These are phyloP conservation scores for Colletotrichum sp. DNA, from an alignment of 2,329 filamentous ascomycete genomes.

Conservation along the genomic window DNA sequence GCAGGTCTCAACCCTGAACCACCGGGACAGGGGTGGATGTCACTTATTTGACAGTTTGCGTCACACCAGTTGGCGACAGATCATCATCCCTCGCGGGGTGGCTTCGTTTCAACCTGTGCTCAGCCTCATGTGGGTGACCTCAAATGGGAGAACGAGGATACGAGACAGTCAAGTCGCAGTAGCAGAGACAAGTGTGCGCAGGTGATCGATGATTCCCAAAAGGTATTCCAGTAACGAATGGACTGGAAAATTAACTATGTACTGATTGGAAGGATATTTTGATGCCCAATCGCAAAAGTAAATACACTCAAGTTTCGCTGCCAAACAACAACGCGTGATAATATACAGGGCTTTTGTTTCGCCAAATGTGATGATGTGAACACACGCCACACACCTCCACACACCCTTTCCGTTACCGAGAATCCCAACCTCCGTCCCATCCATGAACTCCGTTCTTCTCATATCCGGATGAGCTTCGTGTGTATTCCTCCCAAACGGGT, in stretches of 20 bases:
- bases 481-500: not conserved
- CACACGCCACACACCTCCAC: not conserved
- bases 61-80: not conserved
- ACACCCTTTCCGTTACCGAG: not conserved
- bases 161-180: not conserved
- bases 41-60: not conserved
- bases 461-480: not conserved
- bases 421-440: not conserved
- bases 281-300: not conserved
- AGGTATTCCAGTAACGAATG: not conserved
- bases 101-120: conserved; percentile 5
- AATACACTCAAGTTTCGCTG: not conserved
- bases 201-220: not conserved
- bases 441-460: not conserved
- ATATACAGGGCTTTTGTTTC: conserved; percentile 9
- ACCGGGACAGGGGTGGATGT: not conserved
- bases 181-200: not conserved
- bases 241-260: conserved; percentile 3
- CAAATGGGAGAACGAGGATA: not conserved
- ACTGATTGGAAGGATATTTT: not conserved
- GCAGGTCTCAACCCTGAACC: not conserved
- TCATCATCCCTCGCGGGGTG: not conserved
- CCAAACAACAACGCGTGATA: conserved; percentile 1
- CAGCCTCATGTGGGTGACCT: not conserved
- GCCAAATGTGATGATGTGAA: not conserved